These are phyloP conservation scores for Fusarium dimerum DNA, from an alignment of 2,329 filamentous ascomycete species.

Conservation along the genomic window DNA sequence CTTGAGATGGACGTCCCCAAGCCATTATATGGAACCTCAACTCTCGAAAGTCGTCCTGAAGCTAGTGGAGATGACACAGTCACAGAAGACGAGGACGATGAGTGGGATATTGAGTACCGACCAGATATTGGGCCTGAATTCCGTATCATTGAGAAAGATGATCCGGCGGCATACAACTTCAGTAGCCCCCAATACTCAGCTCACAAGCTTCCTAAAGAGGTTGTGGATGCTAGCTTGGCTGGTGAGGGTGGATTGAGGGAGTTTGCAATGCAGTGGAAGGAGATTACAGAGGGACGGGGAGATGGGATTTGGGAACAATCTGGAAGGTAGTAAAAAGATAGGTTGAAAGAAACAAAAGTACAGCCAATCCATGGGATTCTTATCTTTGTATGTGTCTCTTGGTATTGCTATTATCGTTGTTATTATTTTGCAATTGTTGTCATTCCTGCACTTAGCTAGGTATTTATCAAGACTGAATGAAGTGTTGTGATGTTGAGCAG, in stretches of 20 bases:
- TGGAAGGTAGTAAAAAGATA: constrained; percentile 1
- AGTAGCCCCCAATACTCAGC: constrained; percentile 86
- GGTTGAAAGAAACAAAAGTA: too few species aligned
- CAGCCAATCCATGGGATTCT: too few species aligned
- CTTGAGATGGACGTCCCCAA: constrained; percentile 67
- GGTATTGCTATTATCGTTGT: too few species aligned
- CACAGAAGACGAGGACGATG: constrained; percentile 41
- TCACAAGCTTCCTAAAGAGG: constrained; percentile 91
- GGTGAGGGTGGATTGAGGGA: constrained; percentile 79
- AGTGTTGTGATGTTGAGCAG: too few species aligned
- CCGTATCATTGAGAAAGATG: constrained; percentile 77
- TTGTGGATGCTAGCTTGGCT: constrained; percentile 70
- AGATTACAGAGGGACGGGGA: constrained; percentile 49
- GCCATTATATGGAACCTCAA: constrained; percentile 53
- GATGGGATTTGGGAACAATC: constrained; percentile 43
- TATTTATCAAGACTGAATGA: too few species aligned
- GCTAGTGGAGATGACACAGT: constrained; percentile 39
- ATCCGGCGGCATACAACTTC: constrained; percentile 87
- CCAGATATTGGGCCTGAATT: constrained; percentile 73
- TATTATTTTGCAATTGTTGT: too few species aligned
- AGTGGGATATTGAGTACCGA: constrained; percentile 48
- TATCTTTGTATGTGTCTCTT: too few species aligned
- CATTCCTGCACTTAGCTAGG: too few species aligned
- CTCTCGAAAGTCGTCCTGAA: constrained; percentile 32
- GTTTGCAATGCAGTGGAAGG: constrained; percentile 75